Evolutionary conservation across 352 stramenopile species (phyloP), one percentile per base, ranked within the genome.

Genomic region (Hyaloperonospora brassicae): DNA sequence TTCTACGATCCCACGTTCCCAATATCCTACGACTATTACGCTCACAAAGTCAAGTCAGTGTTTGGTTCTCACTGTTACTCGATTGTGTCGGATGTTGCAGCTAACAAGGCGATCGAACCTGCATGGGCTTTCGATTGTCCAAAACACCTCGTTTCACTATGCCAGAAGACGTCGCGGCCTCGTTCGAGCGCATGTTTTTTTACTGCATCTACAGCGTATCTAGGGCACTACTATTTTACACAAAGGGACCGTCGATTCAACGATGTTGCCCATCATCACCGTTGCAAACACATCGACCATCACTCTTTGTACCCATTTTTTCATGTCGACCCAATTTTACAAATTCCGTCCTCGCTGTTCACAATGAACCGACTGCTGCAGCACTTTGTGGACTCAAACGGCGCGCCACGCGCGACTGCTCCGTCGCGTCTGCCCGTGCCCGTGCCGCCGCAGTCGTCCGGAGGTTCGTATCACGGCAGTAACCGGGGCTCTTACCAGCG

Each of bases 331-430:
- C 43, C 40, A 56, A 35, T 56, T 35, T 21, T n/a, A 34, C 12
- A 24, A n/a, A 7, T 25, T 21, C 5, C 24, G 21, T n/a, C 50
- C 12, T 22, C 42, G 27, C 50, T 54, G 49, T 21, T 60, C 24
- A 12, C 46, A 31, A 86, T 86, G 75, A 86, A 83, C 55, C 61
- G 75, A 11, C 59, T 86, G 52, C 66, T 86, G 22, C 75, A 86
- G 75, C 70, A 66, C 52, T 86, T 83, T 57, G 70, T 81, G 45
- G 72, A 70, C 62, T 64, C 56, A 21, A 47, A 38, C 45, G 60
- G 46, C 2, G 31, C 50, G n/a, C 59, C 56, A 46, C 42, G 34
- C 46, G 22, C 46, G 1, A 23, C 61, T 7, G 42, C 27, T 34
- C 8, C 52, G 38, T 45, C 61, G 13, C 61, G 57, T 1, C 57